Percentiles rank a stretch among this genome's conserved stretches.
These are phyloP conservation scores for Aspergillus alliaceus DNA, from an alignment of 2,329 filamentous ascomycete genomes.

Conservation along the genomic window DNA sequence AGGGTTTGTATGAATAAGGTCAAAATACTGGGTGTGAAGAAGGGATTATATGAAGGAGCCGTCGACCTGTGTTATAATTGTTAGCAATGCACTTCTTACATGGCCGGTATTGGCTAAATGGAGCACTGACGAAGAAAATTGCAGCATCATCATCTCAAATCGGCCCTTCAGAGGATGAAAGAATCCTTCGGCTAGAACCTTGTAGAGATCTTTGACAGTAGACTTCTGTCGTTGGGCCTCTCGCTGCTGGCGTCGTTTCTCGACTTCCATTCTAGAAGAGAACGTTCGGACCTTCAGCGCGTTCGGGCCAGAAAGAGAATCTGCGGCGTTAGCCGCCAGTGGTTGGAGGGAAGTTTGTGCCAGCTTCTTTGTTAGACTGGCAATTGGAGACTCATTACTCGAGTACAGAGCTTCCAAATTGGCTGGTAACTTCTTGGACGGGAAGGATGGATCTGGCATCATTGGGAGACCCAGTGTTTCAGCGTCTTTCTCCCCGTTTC, in stretches of 20 bases:
- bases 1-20: slow-evolving; percentile 83
- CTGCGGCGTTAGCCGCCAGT: slow-evolving; percentile 77
- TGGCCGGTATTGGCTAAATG: neutral
- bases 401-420: slow-evolving; percentile 72
- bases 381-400: slow-evolving; percentile 56
- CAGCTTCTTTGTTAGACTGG: slow-evolving; percentile 66
- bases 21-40: slow-evolving; percentile 74
- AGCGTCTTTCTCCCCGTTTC: slow-evolving; percentile 62
- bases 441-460: slow-evolving; percentile 58
- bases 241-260: slow-evolving; percentile 52
- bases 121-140: slow-evolving; percentile 49
- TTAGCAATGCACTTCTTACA: slow-evolving; percentile 1
- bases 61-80: slow-evolving; percentile 29
- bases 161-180: slow-evolving; percentile 84
- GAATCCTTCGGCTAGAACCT: slow-evolving; percentile 72
- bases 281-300: slow-evolving; percentile 88
- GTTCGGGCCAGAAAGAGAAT: slow-evolving; percentile 75
- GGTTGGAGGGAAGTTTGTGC: slow-evolving; percentile 75
- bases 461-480: slow-evolving; percentile 33
- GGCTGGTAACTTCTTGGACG: slow-evolving; percentile 75
- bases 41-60: slow-evolving; percentile 53
- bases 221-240: slow-evolving; percentile 52
- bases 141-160: slow-evolving; percentile 66
- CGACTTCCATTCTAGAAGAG: slow-evolving; percentile 70
- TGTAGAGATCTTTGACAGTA: slow-evolving; percentile 75